Percentiles rank a stretch among this genome's conserved stretches.
Evolutionary conservation across 306 rosid species (phyloP).

Genomic region (Urtica urens): DNA sequence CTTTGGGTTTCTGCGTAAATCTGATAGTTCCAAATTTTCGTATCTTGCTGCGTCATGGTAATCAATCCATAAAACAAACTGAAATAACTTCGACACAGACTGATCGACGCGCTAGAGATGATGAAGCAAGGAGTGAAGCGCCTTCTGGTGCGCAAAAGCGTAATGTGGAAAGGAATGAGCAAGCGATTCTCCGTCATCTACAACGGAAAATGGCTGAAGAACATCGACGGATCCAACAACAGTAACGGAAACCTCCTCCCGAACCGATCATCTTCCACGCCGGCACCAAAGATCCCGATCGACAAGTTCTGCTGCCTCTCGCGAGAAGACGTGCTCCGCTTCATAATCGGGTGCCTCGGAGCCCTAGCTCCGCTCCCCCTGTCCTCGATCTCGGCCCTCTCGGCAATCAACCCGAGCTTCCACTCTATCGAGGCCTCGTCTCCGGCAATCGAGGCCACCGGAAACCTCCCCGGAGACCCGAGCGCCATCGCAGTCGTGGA

Average conservation of each 20-base stretch:
- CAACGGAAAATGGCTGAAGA: conserved; percentile 88
- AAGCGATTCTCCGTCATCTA: conserved; percentile 86
- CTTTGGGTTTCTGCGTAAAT: too few relatives aligned
- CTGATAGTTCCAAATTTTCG: too few relatives aligned
- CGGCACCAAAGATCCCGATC: conserved; percentile 21
- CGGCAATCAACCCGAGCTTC: conserved; percentile 65
- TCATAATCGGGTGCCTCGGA: conserved; percentile 90
- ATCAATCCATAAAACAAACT: too few relatives aligned
- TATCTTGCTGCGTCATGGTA: too few relatives aligned
- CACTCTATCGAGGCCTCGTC: conserved; percentile 48
- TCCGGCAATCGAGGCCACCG: conserved; percentile 53
- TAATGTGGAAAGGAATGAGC: conserved; percentile 93
- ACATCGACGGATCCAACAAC: conserved; percentile 44
- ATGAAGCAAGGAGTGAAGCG: conserved; percentile 95
- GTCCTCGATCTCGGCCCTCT: conserved; percentile 64
- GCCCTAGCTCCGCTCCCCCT: conserved; percentile 96
- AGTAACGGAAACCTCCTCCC: conserved; percentile 41
- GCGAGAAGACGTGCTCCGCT: conserved; percentile 93
- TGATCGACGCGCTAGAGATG: conserved; percentile 96
- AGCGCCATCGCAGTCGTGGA: conserved; percentile 76
- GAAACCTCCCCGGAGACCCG: conserved; percentile 60
- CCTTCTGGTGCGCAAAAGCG: conserved; percentile 77
- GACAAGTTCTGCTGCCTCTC: conserved; percentile 85
- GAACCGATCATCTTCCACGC: conserved; percentile 45
- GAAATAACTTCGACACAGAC: too few relatives aligned